A percentile compares a stretch with the other conserved stretches of the same genome.
Evolutionary conservation across 2,329 filamentous ascomycete genomes (phyloP).

Genomic region (Setomelanomma holmii): DNA sequence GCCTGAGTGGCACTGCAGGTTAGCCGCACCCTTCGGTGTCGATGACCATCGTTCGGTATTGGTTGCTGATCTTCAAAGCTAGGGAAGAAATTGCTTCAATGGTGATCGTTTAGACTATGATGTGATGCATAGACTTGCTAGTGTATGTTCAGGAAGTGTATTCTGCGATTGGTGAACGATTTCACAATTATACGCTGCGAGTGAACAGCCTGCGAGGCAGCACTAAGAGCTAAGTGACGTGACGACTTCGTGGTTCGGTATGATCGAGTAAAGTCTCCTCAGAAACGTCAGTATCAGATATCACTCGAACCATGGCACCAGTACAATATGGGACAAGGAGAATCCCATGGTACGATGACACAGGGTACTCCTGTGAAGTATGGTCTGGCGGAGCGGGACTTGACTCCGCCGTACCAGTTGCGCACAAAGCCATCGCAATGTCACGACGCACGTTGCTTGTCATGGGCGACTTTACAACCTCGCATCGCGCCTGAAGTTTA

Average conservation of each 20-base stretch:
- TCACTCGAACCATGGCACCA: neutral
- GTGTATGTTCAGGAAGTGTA: neutral
- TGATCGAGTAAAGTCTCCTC: neutral
- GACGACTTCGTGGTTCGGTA: neutral
- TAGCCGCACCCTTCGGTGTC: neutral
- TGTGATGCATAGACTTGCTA: neutral
- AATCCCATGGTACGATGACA: neutral
- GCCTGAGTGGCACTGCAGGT: neutral
- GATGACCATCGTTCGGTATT: neutral
- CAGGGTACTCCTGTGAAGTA: neutral
- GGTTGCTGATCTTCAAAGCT: neutral
- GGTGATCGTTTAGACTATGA: neutral
- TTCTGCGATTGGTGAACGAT: no score
- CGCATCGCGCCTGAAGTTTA: slow-evolving; percentile 13
- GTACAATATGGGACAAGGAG: no score
- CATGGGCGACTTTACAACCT: neutral
- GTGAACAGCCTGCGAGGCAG: no score
- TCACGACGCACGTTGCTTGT: neutral
- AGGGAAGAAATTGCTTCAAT: neutral
- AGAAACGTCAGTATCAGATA: neutral
- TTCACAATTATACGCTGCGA: no score
- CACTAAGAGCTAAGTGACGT: neutral
- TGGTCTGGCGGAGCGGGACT: neutral
- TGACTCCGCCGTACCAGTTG: neutral
- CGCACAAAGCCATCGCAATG: neutral